phyloP scores from a whole-genome alignment of 2,329 filamentous ascomycete species.

The Nothopassalora personata region DNA sequence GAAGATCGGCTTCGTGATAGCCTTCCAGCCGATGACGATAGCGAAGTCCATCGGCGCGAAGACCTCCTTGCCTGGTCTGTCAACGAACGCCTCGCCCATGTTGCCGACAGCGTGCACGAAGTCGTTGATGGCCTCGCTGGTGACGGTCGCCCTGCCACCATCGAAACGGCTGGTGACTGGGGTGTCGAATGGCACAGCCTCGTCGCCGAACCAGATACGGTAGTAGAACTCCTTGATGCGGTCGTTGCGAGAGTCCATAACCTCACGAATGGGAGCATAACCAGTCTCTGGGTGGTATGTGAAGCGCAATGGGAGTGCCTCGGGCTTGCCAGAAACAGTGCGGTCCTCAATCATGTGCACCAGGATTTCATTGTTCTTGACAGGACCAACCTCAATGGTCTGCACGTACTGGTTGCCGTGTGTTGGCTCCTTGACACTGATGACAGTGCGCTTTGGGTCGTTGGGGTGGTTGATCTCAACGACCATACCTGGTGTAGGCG shows the following conservation, averaged over 20 bases:
- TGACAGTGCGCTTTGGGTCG: constrained; percentile 74
- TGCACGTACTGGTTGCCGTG: constrained; percentile 80
- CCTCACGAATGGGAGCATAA: constrained; percentile 94
- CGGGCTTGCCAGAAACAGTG: constrained; percentile 74
- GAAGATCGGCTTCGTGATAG: constrained; percentile 99
- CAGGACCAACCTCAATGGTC: constrained; percentile 78
- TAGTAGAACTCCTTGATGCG: constrained; percentile 99
- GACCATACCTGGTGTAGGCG: constrained; percentile 76
- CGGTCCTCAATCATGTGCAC: constrained; percentile 92
- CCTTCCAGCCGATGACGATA: constrained; percentile 57
- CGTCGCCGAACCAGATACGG: constrained; percentile 91
- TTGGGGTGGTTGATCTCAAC: constrained; percentile 83
- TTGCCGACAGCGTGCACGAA: constrained; percentile 99
- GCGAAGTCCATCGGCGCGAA: constrained; percentile 90
- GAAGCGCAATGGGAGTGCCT: constrained; percentile 81
- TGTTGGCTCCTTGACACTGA: constrained; percentile 81
- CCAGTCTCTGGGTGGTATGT: constrained; percentile 91
- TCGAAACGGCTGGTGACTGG: constrained; percentile 83
- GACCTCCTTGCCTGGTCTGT: constrained; percentile 87
- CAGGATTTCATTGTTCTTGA: constrained; percentile 70
- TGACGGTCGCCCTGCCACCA: constrained; percentile 81
- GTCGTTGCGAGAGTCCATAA: constrained; percentile 94
- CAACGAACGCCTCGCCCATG: constrained; percentile 93
- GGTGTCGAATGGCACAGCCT: constrained; percentile 75
- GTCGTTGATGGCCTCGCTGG: constrained; percentile 89